These are phyloP conservation scores for Aspergillus niger DNA, from an alignment of 2,329 filamentous ascomycete species.

Conservation along the genomic window DNA sequence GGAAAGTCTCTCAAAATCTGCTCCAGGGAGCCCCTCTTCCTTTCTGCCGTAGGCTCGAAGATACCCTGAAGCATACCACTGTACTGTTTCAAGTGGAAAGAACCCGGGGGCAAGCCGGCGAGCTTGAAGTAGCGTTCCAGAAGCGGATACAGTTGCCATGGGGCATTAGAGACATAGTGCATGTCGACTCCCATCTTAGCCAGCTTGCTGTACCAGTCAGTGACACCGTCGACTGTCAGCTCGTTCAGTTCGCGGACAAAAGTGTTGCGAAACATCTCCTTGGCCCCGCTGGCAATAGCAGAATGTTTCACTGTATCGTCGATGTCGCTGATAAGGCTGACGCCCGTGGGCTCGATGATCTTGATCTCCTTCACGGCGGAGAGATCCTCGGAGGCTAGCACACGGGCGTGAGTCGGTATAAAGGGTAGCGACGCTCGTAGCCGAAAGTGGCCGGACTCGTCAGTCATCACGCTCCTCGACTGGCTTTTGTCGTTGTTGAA, in stretches of 20 bases:
- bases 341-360: slow-evolving; percentile 73
- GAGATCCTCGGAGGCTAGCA: slow-evolving; percentile 81
- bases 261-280: slow-evolving; percentile 94
- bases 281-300: slow-evolving; percentile 80
- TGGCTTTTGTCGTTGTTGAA: slow-evolving; percentile 83
- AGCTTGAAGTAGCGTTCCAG: slow-evolving; percentile 80
- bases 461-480: slow-evolving; percentile 80
- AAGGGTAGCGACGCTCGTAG: slow-evolving; percentile 82
- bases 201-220: slow-evolving; percentile 82
- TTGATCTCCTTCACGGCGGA: slow-evolving; percentile 77
- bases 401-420: slow-evolving; percentile 82
- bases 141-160: slow-evolving; percentile 95
- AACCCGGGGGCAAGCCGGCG: slow-evolving; percentile 79
- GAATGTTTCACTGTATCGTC: slow-evolving; percentile 98
- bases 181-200: slow-evolving; percentile 79
- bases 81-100: slow-evolving; percentile 94
- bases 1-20: slow-evolving; percentile 88
- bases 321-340: slow-evolving; percentile 95
- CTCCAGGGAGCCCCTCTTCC: slow-evolving; percentile 86
- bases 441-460: slow-evolving; percentile 85
- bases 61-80: slow-evolving; percentile 96
- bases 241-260: slow-evolving; percentile 85
- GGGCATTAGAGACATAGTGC: slow-evolving; percentile 99
- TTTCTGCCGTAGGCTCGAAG: slow-evolving; percentile 93
- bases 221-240: slow-evolving; percentile 81